Conservation (phyloP, 2,329 filamentous ascomycete genomes). For the Ophiostoma sp. region DNA sequence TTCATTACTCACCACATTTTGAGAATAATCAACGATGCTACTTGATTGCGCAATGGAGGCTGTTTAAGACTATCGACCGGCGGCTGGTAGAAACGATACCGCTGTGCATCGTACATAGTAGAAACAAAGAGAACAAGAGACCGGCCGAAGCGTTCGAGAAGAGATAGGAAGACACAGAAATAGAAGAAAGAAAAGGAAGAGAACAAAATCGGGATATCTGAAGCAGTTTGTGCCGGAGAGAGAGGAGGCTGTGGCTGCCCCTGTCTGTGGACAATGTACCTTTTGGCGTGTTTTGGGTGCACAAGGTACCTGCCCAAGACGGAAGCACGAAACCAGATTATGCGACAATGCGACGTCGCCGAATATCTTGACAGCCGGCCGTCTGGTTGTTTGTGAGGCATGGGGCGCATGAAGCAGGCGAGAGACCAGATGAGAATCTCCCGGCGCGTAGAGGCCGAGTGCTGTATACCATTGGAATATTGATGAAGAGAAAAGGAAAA, state of each 20-base stretch:
- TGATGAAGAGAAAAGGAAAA: too few species aligned
- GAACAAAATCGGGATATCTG: neutral
- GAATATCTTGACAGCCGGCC: neutral
- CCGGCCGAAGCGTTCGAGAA: neutral
- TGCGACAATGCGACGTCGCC: neutral
- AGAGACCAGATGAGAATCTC: neutral
- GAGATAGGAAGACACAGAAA: neutral
- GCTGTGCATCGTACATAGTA: too few species aligned
- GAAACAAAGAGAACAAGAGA: neutral
- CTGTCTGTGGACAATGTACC: neutral
- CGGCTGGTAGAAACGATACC: neutral
- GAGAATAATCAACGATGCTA: too few species aligned
- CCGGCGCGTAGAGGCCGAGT: neutral
- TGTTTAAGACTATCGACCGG: neutral
- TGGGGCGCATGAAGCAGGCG: too few species aligned
- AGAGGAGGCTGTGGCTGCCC: conserved; percentile 8
- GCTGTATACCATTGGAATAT: neutral
- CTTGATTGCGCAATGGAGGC: neutral
- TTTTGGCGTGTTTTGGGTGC: neutral
- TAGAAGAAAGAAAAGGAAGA: neutral
- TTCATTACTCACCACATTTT: too few species aligned
- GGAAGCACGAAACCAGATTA: neutral
- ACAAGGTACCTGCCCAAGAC: neutral
- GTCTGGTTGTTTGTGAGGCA: neutral
- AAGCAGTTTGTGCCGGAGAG: neutral